Percentiles rank a stretch among this genome's conserved stretches.
Evolutionary conservation across 2,329 filamentous ascomycete species (phyloP).

Genomic region (Meredithiella fracta): DNA sequence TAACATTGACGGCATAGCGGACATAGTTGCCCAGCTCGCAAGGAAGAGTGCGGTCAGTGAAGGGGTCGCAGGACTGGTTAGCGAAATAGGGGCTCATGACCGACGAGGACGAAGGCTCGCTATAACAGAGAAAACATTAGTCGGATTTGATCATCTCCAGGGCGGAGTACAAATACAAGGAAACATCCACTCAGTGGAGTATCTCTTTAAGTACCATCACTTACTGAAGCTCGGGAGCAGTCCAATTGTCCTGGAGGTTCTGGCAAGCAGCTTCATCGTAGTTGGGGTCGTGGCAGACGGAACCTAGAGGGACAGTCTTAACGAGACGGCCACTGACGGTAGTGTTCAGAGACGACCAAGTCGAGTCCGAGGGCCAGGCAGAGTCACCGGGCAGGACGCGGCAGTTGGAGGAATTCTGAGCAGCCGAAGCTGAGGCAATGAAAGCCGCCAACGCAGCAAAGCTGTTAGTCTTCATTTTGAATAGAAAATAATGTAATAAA

Average conservation of each 20-base stretch:
- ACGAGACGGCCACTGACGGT: constrained; percentile 35
- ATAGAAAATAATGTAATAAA: background rate
- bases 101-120: constrained; percentile 24
- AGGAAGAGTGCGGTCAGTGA: constrained; percentile 22
- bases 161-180: too few species aligned
- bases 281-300: constrained; percentile 32
- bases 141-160: background rate
- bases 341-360: constrained; percentile 35
- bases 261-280: constrained; percentile 30
- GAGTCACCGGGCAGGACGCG: constrained; percentile 34
- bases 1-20: constrained; percentile 24
- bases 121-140: constrained; percentile 13
- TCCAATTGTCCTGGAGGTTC: constrained; percentile 23
- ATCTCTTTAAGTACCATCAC: too few species aligned
- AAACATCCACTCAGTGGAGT: too few species aligned
- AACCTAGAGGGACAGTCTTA: constrained; percentile 34
- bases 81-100: constrained; percentile 25
- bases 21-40: constrained; percentile 30
- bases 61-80: constrained; percentile 25
- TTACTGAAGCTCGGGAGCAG: constrained; percentile 22
- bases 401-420: constrained; percentile 19
- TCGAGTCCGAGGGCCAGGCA: constrained; percentile 32
- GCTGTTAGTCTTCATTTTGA: background rate
- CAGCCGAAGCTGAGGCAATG: background rate
- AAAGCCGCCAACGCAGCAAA: constrained; percentile 5